Base-by-base conservation (phyloP, 768 basidiomycete species). In the Lactifluus rugatus region DNA sequence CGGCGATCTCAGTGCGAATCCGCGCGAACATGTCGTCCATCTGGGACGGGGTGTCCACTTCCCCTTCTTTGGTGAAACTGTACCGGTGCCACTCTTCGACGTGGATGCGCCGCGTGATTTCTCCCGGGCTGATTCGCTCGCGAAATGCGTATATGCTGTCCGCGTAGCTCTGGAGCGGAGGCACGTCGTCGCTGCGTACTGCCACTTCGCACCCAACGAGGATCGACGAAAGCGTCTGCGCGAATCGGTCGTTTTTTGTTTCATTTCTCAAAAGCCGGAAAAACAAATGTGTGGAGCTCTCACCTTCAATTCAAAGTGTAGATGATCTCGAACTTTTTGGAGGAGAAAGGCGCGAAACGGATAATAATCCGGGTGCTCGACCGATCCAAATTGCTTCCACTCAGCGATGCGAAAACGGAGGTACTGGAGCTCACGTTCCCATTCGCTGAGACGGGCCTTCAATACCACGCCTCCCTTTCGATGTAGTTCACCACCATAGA, bases 361-460 rank as follows among this genome's bases (percentile, higher is more conserved):
- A 36, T 52, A 52, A 53, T 64, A 64, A 34, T 62, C 60, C 1
- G 49, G 39, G 52, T 64, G 51, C 14, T 64, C 62, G 44, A 46
- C 31, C 1, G 60, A 42, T 7, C 56, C 62, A 25, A 62, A 62
- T 19, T 52, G 13, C 21, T 57, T 63, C 62, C 62, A 63, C 34
- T 63, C 62, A n/a, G 60, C 56, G 17, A 63, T 62, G 32, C 62
- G 60, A 39, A 47, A 62, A 7, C 61, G 56, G 19, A 63, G 62
- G 46, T 63, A 63, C n/a, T 62, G 42, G 36, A 63, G 48, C 46
- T 63, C 62, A 25, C 60, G 60, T 13, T 63, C 62, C 62, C 62
- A 63, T 32, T 63, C 60, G 48, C 31, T 23, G 16, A 63, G 62
- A 41, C 62, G 62, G 2, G 60, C 50, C 17, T 57, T 54, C 42